A percentile compares a stretch with the other conserved stretches of the same genome.
phyloP scores from a whole-genome alignment of 2,329 filamentous ascomycete genomes.

The Neopestalotiopsis clavispora region DNA sequence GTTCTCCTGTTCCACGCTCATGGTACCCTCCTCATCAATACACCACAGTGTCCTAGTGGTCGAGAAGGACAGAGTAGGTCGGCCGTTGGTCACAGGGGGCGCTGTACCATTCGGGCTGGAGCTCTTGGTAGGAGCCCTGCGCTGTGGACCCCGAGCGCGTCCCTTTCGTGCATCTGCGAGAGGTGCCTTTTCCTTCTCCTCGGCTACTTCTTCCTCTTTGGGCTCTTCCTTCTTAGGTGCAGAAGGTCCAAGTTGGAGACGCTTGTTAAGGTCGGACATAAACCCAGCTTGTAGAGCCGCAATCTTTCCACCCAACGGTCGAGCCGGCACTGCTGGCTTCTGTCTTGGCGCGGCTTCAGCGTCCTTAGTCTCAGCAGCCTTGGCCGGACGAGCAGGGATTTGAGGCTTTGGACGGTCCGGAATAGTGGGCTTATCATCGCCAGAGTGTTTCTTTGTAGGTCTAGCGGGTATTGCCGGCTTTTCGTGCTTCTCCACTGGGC shows the following conservation, averaged over 20 bases:
- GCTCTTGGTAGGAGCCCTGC: constrained; percentile 67
- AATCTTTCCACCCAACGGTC: constrained; percentile 84
- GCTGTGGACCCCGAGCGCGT: constrained; percentile 83
- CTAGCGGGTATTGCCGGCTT: constrained; percentile 68
- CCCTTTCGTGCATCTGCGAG: constrained; percentile 88
- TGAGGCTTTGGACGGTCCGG: constrained; percentile 63
- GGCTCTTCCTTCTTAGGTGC: constrained; percentile 76
- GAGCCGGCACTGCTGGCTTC: constrained; percentile 84
- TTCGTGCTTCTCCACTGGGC: constrained; percentile 24
- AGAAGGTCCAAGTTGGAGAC: constrained; percentile 84
- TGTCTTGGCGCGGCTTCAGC: constrained; percentile 60
- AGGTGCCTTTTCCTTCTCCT: constrained; percentile 75
- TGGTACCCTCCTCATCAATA: constrained; percentile 54
- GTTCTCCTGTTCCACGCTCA: constrained; percentile 41
- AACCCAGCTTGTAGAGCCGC: constrained; percentile 90
- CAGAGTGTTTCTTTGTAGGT: constrained; percentile 47
- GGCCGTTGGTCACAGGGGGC: constrained; percentile 33
- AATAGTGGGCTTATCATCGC: constrained; percentile 46
- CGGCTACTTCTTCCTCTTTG: constrained; percentile 55
- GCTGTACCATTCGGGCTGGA: constrained; percentile 41
- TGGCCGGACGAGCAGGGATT: constrained; percentile 58
- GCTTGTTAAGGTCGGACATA: constrained; percentile 90
- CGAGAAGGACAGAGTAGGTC: constrained; percentile 51
- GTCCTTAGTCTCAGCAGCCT: constrained; percentile 42
- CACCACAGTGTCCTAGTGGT: constrained; percentile 55